phyloP scores from a whole-genome alignment of 805 yeast species.

The Suhomyces pyralidae region DNA sequence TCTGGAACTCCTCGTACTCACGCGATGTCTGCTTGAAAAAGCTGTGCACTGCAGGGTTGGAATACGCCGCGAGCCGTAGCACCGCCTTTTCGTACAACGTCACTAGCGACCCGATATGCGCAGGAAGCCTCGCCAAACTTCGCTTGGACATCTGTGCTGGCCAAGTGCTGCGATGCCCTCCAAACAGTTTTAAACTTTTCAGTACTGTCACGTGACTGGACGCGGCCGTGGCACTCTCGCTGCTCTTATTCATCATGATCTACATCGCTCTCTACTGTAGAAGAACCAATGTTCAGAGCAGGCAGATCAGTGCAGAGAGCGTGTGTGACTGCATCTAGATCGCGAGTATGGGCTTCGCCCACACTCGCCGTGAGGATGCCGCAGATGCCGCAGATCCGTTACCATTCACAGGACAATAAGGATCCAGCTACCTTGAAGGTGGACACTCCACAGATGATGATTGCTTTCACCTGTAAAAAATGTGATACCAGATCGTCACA shows the following conservation, averaged over 20 bases:
- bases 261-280: neutral
- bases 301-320: neutral
- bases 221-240: neutral
- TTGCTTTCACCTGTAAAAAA: conserved; percentile 89
- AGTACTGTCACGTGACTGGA: neutral
- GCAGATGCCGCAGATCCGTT: neutral
- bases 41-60: conserved; percentile 12
- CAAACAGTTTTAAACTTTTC: neutral
- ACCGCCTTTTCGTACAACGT: conserved; percentile 19
- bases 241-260: neutral
- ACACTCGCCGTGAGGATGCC: neutral
- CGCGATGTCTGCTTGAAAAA: conserved; percentile 16
- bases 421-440: conserved; percentile 40
- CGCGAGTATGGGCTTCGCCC: neutral
- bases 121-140: conserved; percentile 21
- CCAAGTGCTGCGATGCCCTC: neutral
- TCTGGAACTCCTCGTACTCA: conserved; percentile 19
- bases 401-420: neutral
- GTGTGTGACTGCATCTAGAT: neutral
- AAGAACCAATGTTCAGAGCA: neutral
- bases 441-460: conserved; percentile 77
- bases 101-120: conserved; percentile 15
- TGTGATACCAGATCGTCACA: conserved; percentile 85
- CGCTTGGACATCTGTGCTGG: conserved; percentile 14
- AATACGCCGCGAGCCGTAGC: conserved; percentile 5